Percentiles rank a stretch among this genome's conserved stretches.
Conservation (phyloP, 2,329 filamentous ascomycete species). For the Aspergillus sp. region DNA sequence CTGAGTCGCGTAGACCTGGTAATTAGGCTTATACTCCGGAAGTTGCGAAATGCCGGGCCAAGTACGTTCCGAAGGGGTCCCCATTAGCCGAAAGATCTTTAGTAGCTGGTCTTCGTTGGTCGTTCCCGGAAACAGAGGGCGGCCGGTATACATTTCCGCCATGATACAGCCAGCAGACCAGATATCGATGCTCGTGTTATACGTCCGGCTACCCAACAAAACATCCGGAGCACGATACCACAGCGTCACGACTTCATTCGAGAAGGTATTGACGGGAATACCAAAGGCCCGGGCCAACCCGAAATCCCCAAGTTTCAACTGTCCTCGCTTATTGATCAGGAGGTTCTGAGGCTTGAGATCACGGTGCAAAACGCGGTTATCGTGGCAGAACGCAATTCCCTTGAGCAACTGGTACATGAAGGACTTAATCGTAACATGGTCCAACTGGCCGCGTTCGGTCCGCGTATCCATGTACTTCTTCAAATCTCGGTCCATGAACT, state of each 20-base stretch:
- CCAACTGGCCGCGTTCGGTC: slow-evolving; percentile 81
- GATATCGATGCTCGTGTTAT: slow-evolving; percentile 99
- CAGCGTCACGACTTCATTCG: slow-evolving; percentile 92
- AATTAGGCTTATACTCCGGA: slow-evolving; percentile 95
- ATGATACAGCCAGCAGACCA: slow-evolving; percentile 99
- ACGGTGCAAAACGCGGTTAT: slow-evolving; percentile 90
- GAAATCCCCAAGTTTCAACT: slow-evolving; percentile 90
- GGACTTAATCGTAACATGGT: slow-evolving; percentile 87
- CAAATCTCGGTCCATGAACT: slow-evolving; percentile 96
- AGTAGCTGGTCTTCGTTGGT: slow-evolving; percentile 97
- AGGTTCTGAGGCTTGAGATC: slow-evolving; percentile 96
- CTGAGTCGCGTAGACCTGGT: slow-evolving; percentile 90
- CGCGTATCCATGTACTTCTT: slow-evolving; percentile 98
- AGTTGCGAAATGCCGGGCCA: slow-evolving; percentile 95
- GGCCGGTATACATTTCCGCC: slow-evolving; percentile 98
- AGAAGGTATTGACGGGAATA: slow-evolving; percentile 96
- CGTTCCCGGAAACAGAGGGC: slow-evolving; percentile 91
- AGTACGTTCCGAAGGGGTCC: slow-evolving; percentile 86
- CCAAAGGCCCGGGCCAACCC: slow-evolving; percentile 90
- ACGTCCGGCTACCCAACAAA: slow-evolving; percentile 84
- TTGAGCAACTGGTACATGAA: slow-evolving; percentile 98
- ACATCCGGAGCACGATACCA: slow-evolving; percentile 98
- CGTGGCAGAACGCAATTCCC: slow-evolving; percentile 96
- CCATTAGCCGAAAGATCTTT: slow-evolving; percentile 98
- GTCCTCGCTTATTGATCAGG: slow-evolving; percentile 84